Base-by-base conservation (phyloP, 352 stramenopile species). In the Pythium monospermum region DNA sequence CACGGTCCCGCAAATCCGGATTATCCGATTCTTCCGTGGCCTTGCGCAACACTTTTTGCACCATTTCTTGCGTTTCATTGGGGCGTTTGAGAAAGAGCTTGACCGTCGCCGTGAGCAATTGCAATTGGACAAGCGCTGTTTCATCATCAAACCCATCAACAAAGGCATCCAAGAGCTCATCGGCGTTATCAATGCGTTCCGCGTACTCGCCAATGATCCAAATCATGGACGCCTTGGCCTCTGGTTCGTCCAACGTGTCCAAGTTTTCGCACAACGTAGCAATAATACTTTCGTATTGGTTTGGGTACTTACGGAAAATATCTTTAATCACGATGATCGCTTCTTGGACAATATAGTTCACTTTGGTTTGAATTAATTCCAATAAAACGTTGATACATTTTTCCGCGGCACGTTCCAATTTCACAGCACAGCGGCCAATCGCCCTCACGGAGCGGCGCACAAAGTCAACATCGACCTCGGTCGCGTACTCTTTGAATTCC, bases 181-280 rank as follows among this genome's bases (percentile, higher is more conserved):
- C 96, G 0, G 97, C 97, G 68, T 99, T 99, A 64, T 99, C 97
- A 55, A 99, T 99, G 49, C 96, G 94, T 67, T 99, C 96, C 3
- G 96, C 96, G 66, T 99, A 99, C 78, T 99, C 97, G 28, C 97
- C 97, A 63, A 99, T 98, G 66, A 99, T 99, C 97, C 97, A 99
- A 65, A 99, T 98, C 94, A 99, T 99, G 16, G 84, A 95, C 5
- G 96, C 96, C 79, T 99, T 99, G 11, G 97, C 97, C 64, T 99
- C 91, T 0, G 97, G 97, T 64, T 99, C 97, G 68, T 99, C 97
- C 21, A 99, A 66, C 10, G 96, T 98, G 69, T 99, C 97, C n/a
- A 99, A 71, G 69, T 99, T 99, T 62, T 99, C 96, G 66, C 97
- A 99, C 15, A 99, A 73, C 8, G 95, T 99, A 21, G 92, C 95